Evolutionary conservation across 2,329 filamentous ascomycete species (phyloP), one percentile per base, ranked within the genome.

Genomic region (Exophiala calicioides): DNA sequence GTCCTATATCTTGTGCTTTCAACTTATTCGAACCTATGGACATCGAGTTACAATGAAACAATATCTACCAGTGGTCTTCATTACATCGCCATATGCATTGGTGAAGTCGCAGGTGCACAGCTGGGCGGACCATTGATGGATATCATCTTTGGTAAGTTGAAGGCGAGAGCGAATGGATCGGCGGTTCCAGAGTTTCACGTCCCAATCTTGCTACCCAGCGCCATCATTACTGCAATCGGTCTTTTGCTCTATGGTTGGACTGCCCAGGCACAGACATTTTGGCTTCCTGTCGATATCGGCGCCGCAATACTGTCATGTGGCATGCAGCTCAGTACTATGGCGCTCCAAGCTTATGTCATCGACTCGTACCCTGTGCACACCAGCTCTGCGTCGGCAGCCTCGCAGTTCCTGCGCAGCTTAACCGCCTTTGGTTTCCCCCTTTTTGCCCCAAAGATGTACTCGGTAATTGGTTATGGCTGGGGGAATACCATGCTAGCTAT

Each of bases 21-120:
- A 0, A 82, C 75, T 4, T 82, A 82, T 52, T 72, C 80, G 0
- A 59, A 64, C 81, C 0, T 83, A 4, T 56, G 76, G 75, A 68
- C 62, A 2, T 50, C 52, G 0, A 58, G 63, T 1, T 84, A 84
- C 52, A 55, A 66, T 19, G 66, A 79, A 51, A 68, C 70, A 0
- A 62, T 74, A 2, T 71, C 73, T 44, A 73, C 75, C 4, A 75
- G 71, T 8, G 77, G 76, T 0, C 60, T 82, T 2, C 77, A 81
- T 59, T 81, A 80, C 63, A 70, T 81, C 18, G 73, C 79, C 23
- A 70, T 76, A 40, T 76, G 74, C 1, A 32, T 80, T 0, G 81
- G 81, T 1, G 79, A 80, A 62, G 66, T 80, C 19, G 59, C 73
- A 0, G 77, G 71, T 3, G 65, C 71, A 0, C 69, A 75, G 42